A percentile compares a stretch with the other conserved stretches of the same genome.
Conservation (phyloP, 2,329 filamentous ascomycete genomes). For the Aspergillus flavus region DNA sequence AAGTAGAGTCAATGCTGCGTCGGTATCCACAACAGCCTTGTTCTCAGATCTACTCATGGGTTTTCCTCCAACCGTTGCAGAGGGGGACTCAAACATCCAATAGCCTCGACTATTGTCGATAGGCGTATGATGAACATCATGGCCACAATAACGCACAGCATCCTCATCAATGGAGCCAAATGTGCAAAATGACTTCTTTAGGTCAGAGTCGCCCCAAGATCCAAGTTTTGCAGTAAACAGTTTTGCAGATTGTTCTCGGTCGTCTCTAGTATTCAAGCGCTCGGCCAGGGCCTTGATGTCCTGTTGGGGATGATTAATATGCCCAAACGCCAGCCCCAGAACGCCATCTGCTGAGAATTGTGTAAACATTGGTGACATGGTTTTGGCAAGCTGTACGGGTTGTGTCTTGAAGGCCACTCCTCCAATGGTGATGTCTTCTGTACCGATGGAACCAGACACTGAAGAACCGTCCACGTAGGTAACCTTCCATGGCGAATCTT, state of each 20-base stretch:
- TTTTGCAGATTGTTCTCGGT: slow-evolving; percentile 56
- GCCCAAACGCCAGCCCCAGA: slow-evolving; percentile 66
- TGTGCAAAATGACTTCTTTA: slow-evolving; percentile 66
- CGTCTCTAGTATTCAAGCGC: slow-evolving; percentile 65
- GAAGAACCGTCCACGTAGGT: slow-evolving; percentile 69
- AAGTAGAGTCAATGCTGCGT: slow-evolving; percentile 68
- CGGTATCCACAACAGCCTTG: slow-evolving; percentile 71
- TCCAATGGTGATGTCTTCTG: slow-evolving; percentile 64
- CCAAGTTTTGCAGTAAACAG: slow-evolving; percentile 69
- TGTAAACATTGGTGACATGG: slow-evolving; percentile 61
- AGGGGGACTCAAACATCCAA: slow-evolving; percentile 66
- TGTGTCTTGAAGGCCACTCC: slow-evolving; percentile 64
- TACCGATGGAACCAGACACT: slow-evolving; percentile 66
- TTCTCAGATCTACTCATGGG: slow-evolving; percentile 56
- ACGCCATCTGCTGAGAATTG: slow-evolving; percentile 63
- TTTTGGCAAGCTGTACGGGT: slow-evolving; percentile 65
- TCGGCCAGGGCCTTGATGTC: slow-evolving; percentile 65
- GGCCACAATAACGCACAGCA: slow-evolving; percentile 56
- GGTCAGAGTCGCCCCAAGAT: slow-evolving; percentile 54
- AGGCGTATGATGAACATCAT: slow-evolving; percentile 61
- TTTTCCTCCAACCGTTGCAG: slow-evolving; percentile 60
- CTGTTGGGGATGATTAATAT: slow-evolving; percentile 65
- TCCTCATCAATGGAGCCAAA: slow-evolving; percentile 72
- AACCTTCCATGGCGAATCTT: slow-evolving; percentile 63
- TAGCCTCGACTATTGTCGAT: slow-evolving; percentile 68